Conservation (phyloP, 2,329 filamentous ascomycete species). For the Penicillium brevicompactum region DNA sequence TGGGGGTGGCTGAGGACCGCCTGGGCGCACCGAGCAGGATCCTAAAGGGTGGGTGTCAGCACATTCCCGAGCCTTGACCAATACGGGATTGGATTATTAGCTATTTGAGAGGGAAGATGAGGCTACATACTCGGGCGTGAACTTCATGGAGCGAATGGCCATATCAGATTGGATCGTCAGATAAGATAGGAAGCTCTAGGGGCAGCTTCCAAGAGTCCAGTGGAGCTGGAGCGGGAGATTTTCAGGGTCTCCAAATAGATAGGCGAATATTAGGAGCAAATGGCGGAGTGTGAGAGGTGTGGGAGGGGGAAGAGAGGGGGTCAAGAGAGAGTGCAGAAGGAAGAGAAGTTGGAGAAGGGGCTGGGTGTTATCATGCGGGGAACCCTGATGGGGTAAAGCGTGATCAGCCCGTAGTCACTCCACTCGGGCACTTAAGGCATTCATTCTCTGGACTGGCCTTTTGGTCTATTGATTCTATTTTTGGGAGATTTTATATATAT, state of each 20-base stretch:
- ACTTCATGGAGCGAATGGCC: conserved; percentile 45
- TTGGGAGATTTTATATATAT: no score
- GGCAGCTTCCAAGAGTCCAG: conserved; percentile 7
- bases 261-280: neutral
- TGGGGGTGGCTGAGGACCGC: conserved; percentile 48
- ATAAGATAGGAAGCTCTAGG: conserved; percentile 20
- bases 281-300: neutral
- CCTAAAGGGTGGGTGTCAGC: conserved; percentile 30
- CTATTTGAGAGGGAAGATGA: neutral
- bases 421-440: neutral
- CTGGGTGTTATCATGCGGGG: conserved; percentile 4
- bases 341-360: conserved; percentile 4
- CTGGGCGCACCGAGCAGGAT: conserved; percentile 51
- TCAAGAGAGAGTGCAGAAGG: neutral
- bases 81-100: neutral
- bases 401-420: neutral
- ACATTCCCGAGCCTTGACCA: neutral
- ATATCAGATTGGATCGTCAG: conserved; percentile 30
- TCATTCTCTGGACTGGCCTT: neutral
- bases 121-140: conserved; percentile 44
- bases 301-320: neutral
- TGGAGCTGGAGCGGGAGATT: neutral
- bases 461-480: no score
- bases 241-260: neutral
- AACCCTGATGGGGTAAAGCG: conserved; percentile 5